A percentile compares a stretch with the other conserved stretches of the same genome.
Conservation (phyloP, 768 basidiomycete genomes). For the Naganishia onofrii region DNA sequence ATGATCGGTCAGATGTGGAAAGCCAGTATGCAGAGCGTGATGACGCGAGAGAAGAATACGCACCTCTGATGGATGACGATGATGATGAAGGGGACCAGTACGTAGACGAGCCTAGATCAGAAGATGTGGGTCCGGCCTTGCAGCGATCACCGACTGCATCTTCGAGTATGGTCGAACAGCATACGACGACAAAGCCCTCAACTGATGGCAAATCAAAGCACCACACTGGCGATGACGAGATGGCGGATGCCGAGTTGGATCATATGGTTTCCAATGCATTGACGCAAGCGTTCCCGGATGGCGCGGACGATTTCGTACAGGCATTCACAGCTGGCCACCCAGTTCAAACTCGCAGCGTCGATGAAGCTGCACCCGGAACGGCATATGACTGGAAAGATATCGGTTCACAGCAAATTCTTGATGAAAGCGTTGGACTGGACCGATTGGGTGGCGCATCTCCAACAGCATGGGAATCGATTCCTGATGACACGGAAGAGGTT, state of each 20-base stretch:
- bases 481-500: conserved; percentile 31
- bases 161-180: not conserved
- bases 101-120: not conserved
- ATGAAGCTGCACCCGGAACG: not conserved
- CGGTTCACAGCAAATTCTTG: conserved; percentile 18
- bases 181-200: not conserved
- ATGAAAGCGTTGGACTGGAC: conserved; percentile 1
- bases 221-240: not conserved
- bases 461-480: not conserved
- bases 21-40: conserved; percentile 6
- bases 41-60: conserved; percentile 15
- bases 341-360: too few relatives aligned
- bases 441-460: not conserved
- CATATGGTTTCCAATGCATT: conserved; percentile 7
- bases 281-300: not conserved
- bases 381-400: conserved; percentile 15
- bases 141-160: not conserved
- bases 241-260: not conserved
- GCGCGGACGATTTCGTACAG: conserved; percentile 9
- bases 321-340: conserved; percentile 4
- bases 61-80: conserved; percentile 18
- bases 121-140: not conserved
- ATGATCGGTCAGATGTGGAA: not conserved
- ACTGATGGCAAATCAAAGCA: not conserved
- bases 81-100: not conserved